These are phyloP conservation scores for Setaria viridis DNA, from an alignment of 202 grass and related monocot genomes.

Conservation along the genomic window DNA sequence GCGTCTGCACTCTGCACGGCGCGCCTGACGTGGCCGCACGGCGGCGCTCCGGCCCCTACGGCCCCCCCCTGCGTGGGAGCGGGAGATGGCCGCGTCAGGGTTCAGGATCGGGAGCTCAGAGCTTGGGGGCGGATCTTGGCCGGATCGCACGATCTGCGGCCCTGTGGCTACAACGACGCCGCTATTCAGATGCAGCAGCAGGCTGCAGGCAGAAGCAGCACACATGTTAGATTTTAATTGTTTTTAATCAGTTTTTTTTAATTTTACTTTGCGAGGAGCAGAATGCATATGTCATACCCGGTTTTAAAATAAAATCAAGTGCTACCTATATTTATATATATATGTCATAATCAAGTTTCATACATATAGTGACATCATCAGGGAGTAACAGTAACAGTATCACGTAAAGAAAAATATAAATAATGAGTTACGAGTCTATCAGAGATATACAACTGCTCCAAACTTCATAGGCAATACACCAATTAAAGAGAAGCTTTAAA, in stretches of 20 bases:
- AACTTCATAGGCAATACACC: no score
- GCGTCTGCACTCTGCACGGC: no score
- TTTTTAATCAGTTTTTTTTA: not conserved
- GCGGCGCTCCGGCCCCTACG: slow-evolving; percentile 43
- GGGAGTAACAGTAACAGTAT: no score
- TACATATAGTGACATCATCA: no score
- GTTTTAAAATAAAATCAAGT: no score
- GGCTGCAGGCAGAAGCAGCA: not conserved
- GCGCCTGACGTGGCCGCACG: slow-evolving; percentile 49
- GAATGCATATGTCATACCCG: not conserved
- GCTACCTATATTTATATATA: no score
- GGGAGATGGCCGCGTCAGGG: not conserved
- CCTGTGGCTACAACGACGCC: slow-evolving; percentile 25
- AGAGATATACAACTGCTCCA: no score
- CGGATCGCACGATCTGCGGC: slow-evolving; percentile 40
- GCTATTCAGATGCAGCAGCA: not conserved
- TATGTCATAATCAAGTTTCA: not conserved
- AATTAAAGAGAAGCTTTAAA: no score
- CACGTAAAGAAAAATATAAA: no score
- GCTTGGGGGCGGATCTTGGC: slow-evolving; percentile 39
- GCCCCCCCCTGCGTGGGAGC: not conserved
- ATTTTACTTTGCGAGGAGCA: not conserved
- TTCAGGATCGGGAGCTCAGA: not conserved
- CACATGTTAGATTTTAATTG: not conserved
- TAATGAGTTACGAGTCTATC: no score